Percentiles rank a stretch among this genome's conserved stretches.
Conservation (phyloP, 345 rosid species). For the Eucalyptus pumila region DNA sequence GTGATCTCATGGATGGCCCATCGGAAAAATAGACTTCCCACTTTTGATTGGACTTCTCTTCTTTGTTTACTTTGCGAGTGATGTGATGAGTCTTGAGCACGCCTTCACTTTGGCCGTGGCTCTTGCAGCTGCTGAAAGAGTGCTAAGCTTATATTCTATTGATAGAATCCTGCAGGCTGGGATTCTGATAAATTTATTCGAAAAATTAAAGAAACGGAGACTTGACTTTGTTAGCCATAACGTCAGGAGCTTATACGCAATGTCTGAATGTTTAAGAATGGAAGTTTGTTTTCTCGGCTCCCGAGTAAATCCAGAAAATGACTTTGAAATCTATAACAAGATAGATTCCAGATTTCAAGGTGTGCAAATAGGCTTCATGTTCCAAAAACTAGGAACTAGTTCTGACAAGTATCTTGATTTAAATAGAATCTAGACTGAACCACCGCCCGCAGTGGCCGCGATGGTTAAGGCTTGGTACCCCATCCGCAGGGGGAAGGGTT, state of each 20-base stretch:
- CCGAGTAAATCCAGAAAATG: neutral
- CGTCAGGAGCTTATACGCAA: neutral
- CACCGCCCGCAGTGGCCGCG: too few relatives aligned
- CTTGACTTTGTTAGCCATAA: neutral
- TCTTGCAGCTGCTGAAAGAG: neutral
- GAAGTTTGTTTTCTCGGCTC: neutral
- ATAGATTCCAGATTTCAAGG: accelerated
- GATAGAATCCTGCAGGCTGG: neutral
- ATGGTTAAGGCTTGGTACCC: too few relatives aligned
- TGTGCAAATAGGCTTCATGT: too few relatives aligned
- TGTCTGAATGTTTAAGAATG: neutral
- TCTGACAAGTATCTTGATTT: neutral
- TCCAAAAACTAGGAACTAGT: too few relatives aligned
- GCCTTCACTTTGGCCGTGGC: neutral
- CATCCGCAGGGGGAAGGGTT: too few relatives aligned
- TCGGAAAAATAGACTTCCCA: neutral
- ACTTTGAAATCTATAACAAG: accelerated
- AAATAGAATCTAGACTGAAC: too few relatives aligned
- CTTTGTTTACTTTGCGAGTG: neutral
- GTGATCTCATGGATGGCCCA: neutral
- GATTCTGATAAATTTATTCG: neutral
- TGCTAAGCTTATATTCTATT: neutral
- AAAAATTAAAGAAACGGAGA: neutral
- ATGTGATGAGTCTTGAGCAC: neutral
- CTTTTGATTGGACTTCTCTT: neutral